Conservation (phyloP, 257 asterid species). For the Echites panduratus region DNA sequence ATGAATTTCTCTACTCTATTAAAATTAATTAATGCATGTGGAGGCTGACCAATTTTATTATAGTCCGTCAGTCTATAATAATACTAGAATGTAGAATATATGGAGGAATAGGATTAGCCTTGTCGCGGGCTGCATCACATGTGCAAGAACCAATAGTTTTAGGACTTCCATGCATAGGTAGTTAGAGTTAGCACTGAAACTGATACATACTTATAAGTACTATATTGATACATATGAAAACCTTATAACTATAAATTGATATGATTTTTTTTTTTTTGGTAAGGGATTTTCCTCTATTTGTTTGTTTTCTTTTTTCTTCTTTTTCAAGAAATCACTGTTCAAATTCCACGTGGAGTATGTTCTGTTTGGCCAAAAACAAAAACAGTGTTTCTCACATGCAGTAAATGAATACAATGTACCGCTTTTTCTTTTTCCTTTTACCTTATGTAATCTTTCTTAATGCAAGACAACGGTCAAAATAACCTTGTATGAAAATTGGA, state of each 20-base stretch:
- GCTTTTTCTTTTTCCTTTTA: not conserved
- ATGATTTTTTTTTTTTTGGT: not conserved
- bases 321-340: not conserved
- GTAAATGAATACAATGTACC: not conserved
- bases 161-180: not conserved
- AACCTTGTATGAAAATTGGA: conserved; percentile 6
- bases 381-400: not conserved
- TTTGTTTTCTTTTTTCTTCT: not conserved
- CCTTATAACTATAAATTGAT: not conserved
- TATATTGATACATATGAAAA: conserved; percentile 12
- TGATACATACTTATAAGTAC: not conserved
- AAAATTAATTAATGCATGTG: not conserved
- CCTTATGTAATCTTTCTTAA: too few relatives aligned
- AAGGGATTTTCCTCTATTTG: not conserved
- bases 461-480: not conserved
- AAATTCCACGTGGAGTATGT: not conserved
- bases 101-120: not conserved
- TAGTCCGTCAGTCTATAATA: not conserved
- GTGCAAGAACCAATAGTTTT: not conserved
- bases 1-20: not conserved
- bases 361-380: not conserved
- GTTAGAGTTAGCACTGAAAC: not conserved
- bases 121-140: not conserved
- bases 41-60: not conserved
- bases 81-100: not conserved